These are phyloP conservation scores for Mycena metata DNA, from an alignment of 768 basidiomycete species.

Conservation along the genomic window DNA sequence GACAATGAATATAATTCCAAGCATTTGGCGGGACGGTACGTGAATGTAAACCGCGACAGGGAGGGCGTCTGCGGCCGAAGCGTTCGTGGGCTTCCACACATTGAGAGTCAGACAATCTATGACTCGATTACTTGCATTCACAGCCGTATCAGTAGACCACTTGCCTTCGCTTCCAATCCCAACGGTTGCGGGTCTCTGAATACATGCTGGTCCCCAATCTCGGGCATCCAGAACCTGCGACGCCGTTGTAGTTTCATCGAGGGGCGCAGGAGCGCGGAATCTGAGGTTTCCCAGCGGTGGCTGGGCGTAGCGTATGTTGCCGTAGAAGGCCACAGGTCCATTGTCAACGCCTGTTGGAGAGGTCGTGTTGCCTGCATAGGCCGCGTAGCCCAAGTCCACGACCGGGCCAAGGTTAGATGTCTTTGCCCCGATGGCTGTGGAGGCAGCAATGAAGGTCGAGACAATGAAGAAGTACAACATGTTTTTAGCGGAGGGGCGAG, in stretches of 20 bases:
- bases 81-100: constrained; percentile 58
- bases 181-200: constrained; percentile 61
- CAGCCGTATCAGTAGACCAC: not conserved
- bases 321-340: constrained; percentile 58
- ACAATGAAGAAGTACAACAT: constrained; percentile 12
- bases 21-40: constrained; percentile 37
- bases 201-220: constrained; percentile 60
- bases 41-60: constrained; percentile 61
- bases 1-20: not conserved
- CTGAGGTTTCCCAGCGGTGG: constrained; percentile 57
- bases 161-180: constrained; percentile 61
- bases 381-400: constrained; percentile 56
- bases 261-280: constrained; percentile 52
- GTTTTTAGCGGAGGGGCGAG: not conserved
- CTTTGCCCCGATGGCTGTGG: not conserved
- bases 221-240: constrained; percentile 54
- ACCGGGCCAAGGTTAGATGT: constrained; percentile 52
- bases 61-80: constrained; percentile 49
- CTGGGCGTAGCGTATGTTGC: constrained; percentile 57
- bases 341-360: constrained; percentile 51
- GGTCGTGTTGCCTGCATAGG: constrained; percentile 56
- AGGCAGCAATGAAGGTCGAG: not conserved
- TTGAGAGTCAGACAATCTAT: constrained; percentile 58
- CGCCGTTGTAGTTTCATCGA: constrained; percentile 49
- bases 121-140: no score